A percentile compares a stretch with the other conserved stretches of the same genome.
These are phyloP conservation scores for Spatholobus suberectus DNA, from an alignment of 306 rosid species.

Conservation along the genomic window DNA sequence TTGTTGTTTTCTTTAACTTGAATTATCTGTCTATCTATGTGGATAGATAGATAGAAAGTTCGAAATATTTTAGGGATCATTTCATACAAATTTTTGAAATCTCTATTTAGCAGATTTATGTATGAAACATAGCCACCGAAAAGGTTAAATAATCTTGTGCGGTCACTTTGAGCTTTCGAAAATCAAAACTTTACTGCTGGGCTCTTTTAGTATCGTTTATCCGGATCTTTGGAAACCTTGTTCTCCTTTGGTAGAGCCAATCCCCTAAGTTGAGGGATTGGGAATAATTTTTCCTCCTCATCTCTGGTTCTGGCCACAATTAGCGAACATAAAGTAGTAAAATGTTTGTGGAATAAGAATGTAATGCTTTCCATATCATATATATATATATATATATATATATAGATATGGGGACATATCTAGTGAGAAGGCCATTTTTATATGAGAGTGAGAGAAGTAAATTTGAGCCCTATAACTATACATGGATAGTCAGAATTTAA, in stretches of 20 bases:
- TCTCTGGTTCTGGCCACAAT: not conserved
- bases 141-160: not conserved
- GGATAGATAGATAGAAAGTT: too few relatives aligned
- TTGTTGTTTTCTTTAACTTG: too few relatives aligned
- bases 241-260: not conserved
- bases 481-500: too few relatives aligned
- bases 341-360: not conserved
- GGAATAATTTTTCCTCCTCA: not conserved
- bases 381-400: too few relatives aligned
- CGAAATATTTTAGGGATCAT: too few relatives aligned
- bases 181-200: not conserved
- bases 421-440: too few relatives aligned
- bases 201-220: not conserved
- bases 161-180: not conserved
- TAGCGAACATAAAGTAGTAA: not conserved
- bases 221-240: not conserved
- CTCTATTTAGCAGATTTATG: not conserved
- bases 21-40: too few relatives aligned
- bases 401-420: too few relatives aligned
- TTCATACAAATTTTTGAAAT: too few relatives aligned
- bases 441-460: too few relatives aligned
- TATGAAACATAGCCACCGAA: not conserved
- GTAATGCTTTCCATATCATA: too few relatives aligned
- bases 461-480: too few relatives aligned
- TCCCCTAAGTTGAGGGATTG: not conserved